These are phyloP conservation scores for Kodamaea fungicola DNA, from an alignment of 1,139 yeast genomes.

Conservation along the genomic window DNA sequence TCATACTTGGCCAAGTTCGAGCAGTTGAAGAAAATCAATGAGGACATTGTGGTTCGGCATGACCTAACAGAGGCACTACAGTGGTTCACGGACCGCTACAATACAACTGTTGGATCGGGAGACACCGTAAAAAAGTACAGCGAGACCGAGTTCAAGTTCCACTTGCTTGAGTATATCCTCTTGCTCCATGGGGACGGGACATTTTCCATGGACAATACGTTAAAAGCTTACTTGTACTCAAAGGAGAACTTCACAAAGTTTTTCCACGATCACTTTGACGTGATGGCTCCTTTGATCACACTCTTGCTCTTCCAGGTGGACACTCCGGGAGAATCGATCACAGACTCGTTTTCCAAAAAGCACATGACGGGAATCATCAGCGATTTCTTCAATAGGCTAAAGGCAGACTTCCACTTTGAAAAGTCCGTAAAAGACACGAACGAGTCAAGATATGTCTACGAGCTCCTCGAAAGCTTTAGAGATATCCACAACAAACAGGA, in stretches of 20 bases:
- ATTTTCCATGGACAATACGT: conserved; percentile 23
- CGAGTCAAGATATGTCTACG: conserved; percentile 40
- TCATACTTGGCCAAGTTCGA: conserved; percentile 26
- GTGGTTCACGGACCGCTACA: conserved; percentile 33
- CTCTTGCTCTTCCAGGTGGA: conserved; percentile 24
- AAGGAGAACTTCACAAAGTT: conserved; percentile 49
- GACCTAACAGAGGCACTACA: conserved; percentile 30
- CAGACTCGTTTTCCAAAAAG: conserved; percentile 13
- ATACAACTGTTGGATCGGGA: conserved; percentile 8
- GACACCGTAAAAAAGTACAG: conserved; percentile 5
- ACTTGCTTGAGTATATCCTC: conserved; percentile 53
- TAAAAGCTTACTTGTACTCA: conserved; percentile 55
- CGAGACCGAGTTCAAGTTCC: conserved; percentile 59
- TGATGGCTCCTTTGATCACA: conserved; percentile 54
- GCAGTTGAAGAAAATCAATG: conserved; percentile 33
- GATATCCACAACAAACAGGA: conserved; percentile 31
- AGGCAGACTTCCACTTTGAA: conserved; percentile 11
- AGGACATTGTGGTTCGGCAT: conserved; percentile 32
- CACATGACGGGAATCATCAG: conserved; percentile 15
- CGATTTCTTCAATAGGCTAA: conserved; percentile 24
- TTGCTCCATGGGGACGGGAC: conserved; percentile 29
- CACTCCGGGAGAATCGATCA: conserved; percentile 12
- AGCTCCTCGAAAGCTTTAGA: conserved; percentile 34
- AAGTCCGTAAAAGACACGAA: conserved; percentile 14
- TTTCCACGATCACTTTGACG: conserved; percentile 32